Evolutionary conservation across 2,329 filamentous ascomycete genomes (phyloP).

Genomic region (Alternaria novae-zelandiae): DNA sequence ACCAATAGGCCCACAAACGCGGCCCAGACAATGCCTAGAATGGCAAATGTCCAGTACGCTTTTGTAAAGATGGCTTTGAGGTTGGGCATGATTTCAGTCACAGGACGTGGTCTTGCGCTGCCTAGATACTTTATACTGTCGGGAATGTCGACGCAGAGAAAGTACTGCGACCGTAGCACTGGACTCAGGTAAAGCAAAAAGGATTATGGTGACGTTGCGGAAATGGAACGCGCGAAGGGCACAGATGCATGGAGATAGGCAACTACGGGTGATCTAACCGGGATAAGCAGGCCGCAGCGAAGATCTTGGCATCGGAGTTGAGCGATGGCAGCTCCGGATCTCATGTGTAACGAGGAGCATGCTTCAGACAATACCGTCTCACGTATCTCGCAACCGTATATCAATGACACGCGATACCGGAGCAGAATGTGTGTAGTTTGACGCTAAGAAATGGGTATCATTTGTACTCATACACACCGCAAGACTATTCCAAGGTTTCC

Average conservation of each 20-base stretch:
- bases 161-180: not conserved
- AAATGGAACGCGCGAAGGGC: not conserved
- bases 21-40: conserved; percentile 69
- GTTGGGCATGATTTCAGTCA: conserved; percentile 29
- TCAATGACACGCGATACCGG: not conserved
- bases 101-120: not conserved
- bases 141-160: not conserved
- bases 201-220: not conserved
- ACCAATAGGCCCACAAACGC: conserved; percentile 69
- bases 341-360: not conserved
- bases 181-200: not conserved
- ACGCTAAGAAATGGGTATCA: conserved; percentile 19
- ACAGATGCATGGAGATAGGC: conserved; percentile 3
- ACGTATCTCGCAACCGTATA: not conserved
- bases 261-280: not conserved
- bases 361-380: not conserved
- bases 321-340: not conserved
- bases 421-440: not conserved
- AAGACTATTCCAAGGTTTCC: not conserved
- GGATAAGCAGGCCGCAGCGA: conserved; percentile 7
- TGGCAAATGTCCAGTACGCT: conserved; percentile 49
- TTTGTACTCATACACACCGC: conserved; percentile 9
- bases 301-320: conserved; percentile 11
- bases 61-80: conserved; percentile 40
- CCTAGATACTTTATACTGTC: not conserved